These are phyloP conservation scores for Juglanconis oblonga DNA, from an alignment of 2,329 filamentous ascomycete species.

Conservation along the genomic window DNA sequence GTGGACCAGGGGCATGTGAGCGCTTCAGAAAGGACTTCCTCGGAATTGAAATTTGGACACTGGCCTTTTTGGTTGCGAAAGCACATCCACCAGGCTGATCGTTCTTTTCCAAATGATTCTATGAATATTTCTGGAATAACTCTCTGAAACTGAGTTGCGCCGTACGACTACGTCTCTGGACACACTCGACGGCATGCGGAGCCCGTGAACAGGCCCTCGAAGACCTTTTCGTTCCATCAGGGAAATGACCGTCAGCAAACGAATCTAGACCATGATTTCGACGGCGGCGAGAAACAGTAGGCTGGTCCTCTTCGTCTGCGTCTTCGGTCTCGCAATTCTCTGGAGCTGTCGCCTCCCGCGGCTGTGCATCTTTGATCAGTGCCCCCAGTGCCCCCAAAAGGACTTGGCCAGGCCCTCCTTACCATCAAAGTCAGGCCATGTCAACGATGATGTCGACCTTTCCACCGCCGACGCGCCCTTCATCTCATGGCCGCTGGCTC, in stretches of 20 bases:
- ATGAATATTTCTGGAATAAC: neutral
- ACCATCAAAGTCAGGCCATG: neutral
- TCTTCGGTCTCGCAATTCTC: conserved; percentile 23
- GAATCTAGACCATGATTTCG: conserved; percentile 1
- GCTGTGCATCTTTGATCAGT: conserved; percentile 23
- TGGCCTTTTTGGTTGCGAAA: neutral
- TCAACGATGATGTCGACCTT: conserved; percentile 30
- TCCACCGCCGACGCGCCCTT: conserved; percentile 39
- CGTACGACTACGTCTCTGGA: too few relatives aligned
- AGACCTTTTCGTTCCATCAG: neutral
- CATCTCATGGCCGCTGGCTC: conserved; percentile 42
- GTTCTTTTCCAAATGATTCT: too few relatives aligned
- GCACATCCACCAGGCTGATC: too few relatives aligned
- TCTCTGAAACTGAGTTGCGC: too few relatives aligned
- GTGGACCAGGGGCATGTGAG: neutral
- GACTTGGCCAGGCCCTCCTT: neutral
- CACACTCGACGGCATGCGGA: neutral
- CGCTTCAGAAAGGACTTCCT: neutral
- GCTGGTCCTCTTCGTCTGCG: conserved; percentile 20
- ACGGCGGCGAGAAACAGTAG: conserved; percentile 19
- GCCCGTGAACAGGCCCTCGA: neutral
- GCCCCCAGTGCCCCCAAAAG: conserved; percentile 11
- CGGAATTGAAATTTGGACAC: neutral
- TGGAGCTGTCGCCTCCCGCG: conserved; percentile 25
- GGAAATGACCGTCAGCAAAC: neutral